Evolutionary conservation across 225 moss, liverwort and hornwort species (phyloP), one percentile per base, ranked within the genome.

Genomic region (Neckera pumila): DNA sequence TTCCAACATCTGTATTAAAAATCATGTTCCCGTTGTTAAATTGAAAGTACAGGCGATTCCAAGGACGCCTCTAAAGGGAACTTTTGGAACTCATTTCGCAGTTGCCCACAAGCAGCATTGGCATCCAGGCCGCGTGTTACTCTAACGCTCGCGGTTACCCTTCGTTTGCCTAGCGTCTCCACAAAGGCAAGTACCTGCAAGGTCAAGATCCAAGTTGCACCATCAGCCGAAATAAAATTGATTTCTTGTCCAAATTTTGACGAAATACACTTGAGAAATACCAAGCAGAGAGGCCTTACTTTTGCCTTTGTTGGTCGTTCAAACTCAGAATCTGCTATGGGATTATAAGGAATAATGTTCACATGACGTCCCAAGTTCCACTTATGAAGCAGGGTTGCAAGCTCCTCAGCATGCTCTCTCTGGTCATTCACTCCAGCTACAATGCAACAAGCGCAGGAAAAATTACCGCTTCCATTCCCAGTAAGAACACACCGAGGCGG

Each of bases 101-200:
- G 83, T 85, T 99, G 99, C 65, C 99, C 99, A 91, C 99, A 99
- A 30, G 99, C 99, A 72, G 99, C 99, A 91, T 97, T 99, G 17
- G 99, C 99, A 93, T 99, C 99, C 90, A 99, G 90, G 56, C 99
- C 99, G 14, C 99, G 94, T 10, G 99, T 97, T 82, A 95, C 96
- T 83, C 97, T 91, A 64, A 96, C 92, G 88, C 95, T 99, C 13
- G 99, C 93, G 33, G 99, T 99, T 64, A 99, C 96, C 87, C 89
- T 96, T 88, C 96, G 90, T 51, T 88, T 92, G 51, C 90, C 87
- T 40, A 99, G 84, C 16, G 95, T 95, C 90, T 94, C 95, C 83
- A 99, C 96, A 78, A 99, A 99, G 65, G 96, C 95, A 86, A 95
- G 91, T 53, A 96, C 88, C 99, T 99, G 86, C 88, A 90, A 62